Evolutionary conservation across 73 alveolate genomes (phyloP).

Genomic region (Effrenium voratum): DNA sequence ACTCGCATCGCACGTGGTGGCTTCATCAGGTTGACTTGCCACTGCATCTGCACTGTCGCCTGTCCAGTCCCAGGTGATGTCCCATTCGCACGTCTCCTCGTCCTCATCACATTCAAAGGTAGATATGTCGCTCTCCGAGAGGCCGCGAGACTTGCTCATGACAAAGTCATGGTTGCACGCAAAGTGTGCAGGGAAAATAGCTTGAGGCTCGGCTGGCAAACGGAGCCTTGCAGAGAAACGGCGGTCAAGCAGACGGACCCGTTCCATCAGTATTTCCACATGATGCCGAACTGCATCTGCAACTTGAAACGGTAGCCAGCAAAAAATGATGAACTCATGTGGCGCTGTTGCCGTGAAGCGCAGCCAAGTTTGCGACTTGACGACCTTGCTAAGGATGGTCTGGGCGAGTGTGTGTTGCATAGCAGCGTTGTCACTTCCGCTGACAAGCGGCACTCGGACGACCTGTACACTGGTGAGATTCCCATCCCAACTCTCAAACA

Average conservation of each 20-base stretch:
- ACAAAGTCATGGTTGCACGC: conserved; percentile 31
- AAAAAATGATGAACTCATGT: conserved; percentile 61
- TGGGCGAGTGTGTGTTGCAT: conserved; percentile 81
- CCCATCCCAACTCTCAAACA: conserved; percentile 65
- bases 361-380: conserved; percentile 91
- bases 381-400: conserved; percentile 67
- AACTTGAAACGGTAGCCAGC: conserved; percentile 82
- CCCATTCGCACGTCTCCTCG: conserved; percentile 80
- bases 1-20: not conserved
- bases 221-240: conserved; percentile 70
- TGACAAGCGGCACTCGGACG: conserved; percentile 92
- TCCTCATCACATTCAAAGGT: conserved; percentile 35
- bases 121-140: conserved; percentile 68
- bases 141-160: not conserved
- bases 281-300: conserved; percentile 31
- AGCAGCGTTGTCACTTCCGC: conserved; percentile 22
- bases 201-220: conserved; percentile 65
- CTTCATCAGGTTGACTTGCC: not conserved
- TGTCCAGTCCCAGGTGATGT: conserved; percentile 86
- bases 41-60: conserved; percentile 20
- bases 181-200: conserved; percentile 47
- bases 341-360: conserved; percentile 19
- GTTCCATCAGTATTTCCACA: conserved; percentile 38
- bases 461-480: conserved; percentile 91
- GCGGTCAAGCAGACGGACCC: conserved; percentile 36